A percentile compares a stretch with the other conserved stretches of the same genome.
These are phyloP conservation scores for Kodamaea fukazawae DNA, from an alignment of 805 yeast species.

Conservation along the genomic window DNA sequence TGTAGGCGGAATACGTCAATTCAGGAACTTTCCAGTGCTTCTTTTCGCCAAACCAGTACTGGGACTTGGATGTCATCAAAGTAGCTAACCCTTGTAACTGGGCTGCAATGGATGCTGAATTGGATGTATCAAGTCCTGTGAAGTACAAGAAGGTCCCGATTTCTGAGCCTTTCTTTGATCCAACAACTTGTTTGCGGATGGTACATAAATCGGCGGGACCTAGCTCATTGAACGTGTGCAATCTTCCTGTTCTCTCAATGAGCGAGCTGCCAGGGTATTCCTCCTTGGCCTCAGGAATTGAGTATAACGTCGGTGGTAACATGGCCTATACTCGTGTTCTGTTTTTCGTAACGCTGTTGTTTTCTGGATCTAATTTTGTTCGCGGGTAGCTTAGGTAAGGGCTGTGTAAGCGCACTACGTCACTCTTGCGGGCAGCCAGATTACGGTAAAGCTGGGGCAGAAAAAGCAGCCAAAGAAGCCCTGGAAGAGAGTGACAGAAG, in stretches of 20 bases:
- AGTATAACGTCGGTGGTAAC: constrained; percentile 51
- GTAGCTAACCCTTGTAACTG: constrained; percentile 66
- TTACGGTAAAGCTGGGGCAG: no score
- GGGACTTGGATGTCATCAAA: constrained; percentile 55
- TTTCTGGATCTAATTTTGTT: constrained; percentile 3
- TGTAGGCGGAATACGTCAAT: constrained; percentile 66
- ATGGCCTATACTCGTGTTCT: constrained; percentile 12
- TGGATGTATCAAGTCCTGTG: constrained; percentile 73
- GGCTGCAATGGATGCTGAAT: constrained; percentile 76
- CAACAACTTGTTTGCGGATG: constrained; percentile 42
- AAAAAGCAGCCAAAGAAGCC: background rate
- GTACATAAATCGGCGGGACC: constrained; percentile 72
- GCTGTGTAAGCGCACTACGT: no score
- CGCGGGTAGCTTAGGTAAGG: constrained; percentile 1
- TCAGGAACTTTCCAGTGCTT: constrained; percentile 70
- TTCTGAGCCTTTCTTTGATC: constrained; percentile 42
- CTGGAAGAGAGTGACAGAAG: background rate
- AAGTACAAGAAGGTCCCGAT: constrained; percentile 73
- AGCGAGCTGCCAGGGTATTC: constrained; percentile 57
- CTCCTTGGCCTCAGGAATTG: constrained; percentile 61
- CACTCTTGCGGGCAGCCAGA: no score
- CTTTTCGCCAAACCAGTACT: constrained; percentile 77
- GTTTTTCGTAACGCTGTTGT: constrained; percentile 3
- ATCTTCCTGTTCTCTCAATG: constrained; percentile 59
- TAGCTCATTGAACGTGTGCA: constrained; percentile 58